Evolutionary conservation across 805 yeast species (phyloP).

Genomic region (Suhomyces sp.): DNA sequence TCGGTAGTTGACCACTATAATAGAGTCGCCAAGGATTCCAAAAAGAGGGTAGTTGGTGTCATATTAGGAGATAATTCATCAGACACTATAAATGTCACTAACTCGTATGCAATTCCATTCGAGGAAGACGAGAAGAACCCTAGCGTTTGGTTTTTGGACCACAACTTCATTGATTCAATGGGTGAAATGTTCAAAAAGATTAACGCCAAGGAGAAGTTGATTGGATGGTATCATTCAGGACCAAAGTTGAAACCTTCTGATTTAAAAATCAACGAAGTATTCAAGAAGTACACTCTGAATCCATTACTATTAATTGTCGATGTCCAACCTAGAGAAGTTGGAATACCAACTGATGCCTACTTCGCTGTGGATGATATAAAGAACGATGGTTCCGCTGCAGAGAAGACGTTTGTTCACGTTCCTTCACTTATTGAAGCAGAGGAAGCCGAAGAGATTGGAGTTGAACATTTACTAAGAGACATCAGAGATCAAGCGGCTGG

Average conservation of each 20-base stretch:
- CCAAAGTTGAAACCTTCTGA: conserved; percentile 89
- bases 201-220: conserved; percentile 91
- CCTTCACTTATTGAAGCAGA: conserved; percentile 95
- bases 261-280: conserved; percentile 81
- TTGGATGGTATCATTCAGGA: conserved; percentile 99
- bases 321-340: conserved; percentile 79
- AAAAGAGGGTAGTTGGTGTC: conserved; percentile 91
- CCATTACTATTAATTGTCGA: conserved; percentile 90
- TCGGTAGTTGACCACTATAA: conserved; percentile 96
- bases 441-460: conserved; percentile 99
- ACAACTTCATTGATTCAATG: conserved; percentile 94
- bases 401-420: conserved; percentile 87
- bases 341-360: conserved; percentile 95
- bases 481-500: conserved; percentile 97
- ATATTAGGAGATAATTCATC: conserved; percentile 75
- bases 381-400: conserved; percentile 92
- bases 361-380: conserved; percentile 91
- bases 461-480: conserved; percentile 91
- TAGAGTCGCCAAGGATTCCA: conserved; percentile 66
- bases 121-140: conserved; percentile 94
- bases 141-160: conserved; percentile 95
- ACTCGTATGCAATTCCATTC: conserved; percentile 95
- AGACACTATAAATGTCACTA: conserved; percentile 68
- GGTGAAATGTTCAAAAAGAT: conserved; percentile 96
- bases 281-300: conserved; percentile 75